Percentiles rank a stretch among this genome's conserved stretches.
These are phyloP conservation scores for Aspergillus caelatus DNA, from an alignment of 2,329 filamentous ascomycete species.

Conservation along the genomic window DNA sequence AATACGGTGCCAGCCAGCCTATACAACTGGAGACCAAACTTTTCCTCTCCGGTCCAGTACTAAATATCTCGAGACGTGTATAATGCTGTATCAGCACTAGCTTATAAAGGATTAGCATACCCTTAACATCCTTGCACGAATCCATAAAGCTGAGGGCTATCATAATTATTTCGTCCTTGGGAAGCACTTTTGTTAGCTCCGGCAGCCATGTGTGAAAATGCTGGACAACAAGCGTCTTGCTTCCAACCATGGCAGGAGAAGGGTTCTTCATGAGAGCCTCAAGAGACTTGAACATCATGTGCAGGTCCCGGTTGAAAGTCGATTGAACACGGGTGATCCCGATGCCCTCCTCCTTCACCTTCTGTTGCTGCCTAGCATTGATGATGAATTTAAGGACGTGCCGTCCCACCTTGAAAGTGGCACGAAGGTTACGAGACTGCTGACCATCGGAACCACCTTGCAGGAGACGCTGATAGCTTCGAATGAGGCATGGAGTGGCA, in stretches of 20 bases:
- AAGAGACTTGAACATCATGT: slow-evolving; percentile 85
- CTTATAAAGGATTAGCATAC: slow-evolving; percentile 89
- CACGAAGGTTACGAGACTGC: slow-evolving; percentile 79
- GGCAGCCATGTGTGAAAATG: slow-evolving; percentile 98
- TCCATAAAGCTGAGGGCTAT: slow-evolving; percentile 94
- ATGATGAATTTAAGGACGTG: slow-evolving; percentile 95
- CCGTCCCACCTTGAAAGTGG: slow-evolving; percentile 91
- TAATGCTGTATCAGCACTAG: slow-evolving; percentile 92
- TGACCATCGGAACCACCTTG: slow-evolving; percentile 81
- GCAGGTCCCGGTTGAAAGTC: slow-evolving; percentile 80
- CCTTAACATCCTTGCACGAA: slow-evolving; percentile 82
- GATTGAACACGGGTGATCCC: slow-evolving; percentile 73
- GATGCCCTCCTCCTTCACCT: slow-evolving; percentile 83
- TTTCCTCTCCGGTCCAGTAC: slow-evolving; percentile 72
- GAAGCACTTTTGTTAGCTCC: slow-evolving; percentile 76
- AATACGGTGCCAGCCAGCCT: slow-evolving; percentile 89
- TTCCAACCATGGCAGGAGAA: slow-evolving; percentile 84
- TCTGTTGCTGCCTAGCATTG: slow-evolving; percentile 82
- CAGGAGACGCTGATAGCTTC: slow-evolving; percentile 82
- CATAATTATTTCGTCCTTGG: slow-evolving; percentile 82
- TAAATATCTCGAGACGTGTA: slow-evolving; percentile 78
- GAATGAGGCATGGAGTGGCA: slow-evolving; percentile 82
- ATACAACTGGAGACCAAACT: slow-evolving; percentile 79
- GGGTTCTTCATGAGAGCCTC: slow-evolving; percentile 87
- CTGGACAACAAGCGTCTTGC: slow-evolving; percentile 91